Conservation (phyloP, 2,329 filamentous ascomycete species). For the Raffaelea ambrosiae region DNA sequence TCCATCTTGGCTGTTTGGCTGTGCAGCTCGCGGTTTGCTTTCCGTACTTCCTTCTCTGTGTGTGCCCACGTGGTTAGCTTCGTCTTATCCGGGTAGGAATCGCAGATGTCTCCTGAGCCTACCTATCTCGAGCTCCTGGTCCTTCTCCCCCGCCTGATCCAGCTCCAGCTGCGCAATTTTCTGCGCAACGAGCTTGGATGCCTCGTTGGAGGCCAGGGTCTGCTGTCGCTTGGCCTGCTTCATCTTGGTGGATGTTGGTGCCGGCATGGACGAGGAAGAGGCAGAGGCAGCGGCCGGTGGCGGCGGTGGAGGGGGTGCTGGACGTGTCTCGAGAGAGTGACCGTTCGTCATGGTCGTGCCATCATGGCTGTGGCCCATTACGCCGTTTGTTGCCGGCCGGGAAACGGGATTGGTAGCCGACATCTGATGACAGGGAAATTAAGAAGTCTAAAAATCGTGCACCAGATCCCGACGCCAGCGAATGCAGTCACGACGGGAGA, state of each 20-base stretch:
- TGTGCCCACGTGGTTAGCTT: neutral
- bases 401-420: conserved; percentile 26
- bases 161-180: conserved; percentile 94
- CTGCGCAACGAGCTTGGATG: conserved; percentile 81
- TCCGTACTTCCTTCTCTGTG: conserved; percentile 87
- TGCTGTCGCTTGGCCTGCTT: conserved; percentile 87
- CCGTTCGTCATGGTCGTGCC: conserved; percentile 24
- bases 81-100: neutral
- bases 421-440: conserved; percentile 16
- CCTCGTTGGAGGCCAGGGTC: conserved; percentile 74
- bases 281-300: conserved; percentile 19
- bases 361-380: conserved; percentile 16
- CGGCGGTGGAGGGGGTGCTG: conserved; percentile 29
- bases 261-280: conserved; percentile 12
- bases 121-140: conserved; percentile 95
- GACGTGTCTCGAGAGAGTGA: conserved; percentile 27
- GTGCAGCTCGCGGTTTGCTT: conserved; percentile 83
- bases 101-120: conserved; percentile 11
- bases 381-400: conserved; percentile 22
- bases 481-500: no score
- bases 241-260: conserved; percentile 31
- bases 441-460: neutral
- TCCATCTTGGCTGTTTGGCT: conserved; percentile 87
- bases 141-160: conserved; percentile 87
- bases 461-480: neutral